Base-by-base conservation (phyloP, 768 basidiomycete genomes). In the Chalciporus sphaerocephalus region DNA sequence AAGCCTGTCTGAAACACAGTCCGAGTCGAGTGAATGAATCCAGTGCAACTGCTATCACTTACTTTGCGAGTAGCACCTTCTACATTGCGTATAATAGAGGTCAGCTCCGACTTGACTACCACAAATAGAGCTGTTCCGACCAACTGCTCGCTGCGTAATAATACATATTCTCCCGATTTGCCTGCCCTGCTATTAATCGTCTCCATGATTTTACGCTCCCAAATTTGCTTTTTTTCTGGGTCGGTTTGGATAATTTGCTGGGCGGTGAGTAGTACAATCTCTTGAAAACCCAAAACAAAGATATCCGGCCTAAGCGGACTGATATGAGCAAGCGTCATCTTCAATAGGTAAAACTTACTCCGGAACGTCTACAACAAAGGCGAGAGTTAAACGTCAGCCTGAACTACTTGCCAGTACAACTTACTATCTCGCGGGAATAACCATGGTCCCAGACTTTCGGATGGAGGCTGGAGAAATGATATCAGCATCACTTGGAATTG, bases 221-320 rank as follows among this genome's bases (percentile, higher is more conserved):
- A 98, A 42, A 85, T 64, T 4, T 83, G 84, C 46, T 81, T 79
- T 69, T 92, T 93, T 60, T 92, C 92, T 1, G 94, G 92, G 66
- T 97, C 94, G 6, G 93, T 86, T 64, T 96, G 93, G 13, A 97
- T 75, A 34, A 99, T 97, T 63, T 97, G 94, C 57, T 94, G 92
- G 3, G 96, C 92, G n/a, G 92, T 97, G 38, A 99, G 76, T 4
- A 93, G 92, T 0, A 99, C 96, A 42, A 99, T 93, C 66, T 99
- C 96, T 66, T 99, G 94, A 62, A 97, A 96, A 2, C 89, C 91
- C 22, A 97, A 72, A 17, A 84, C 84, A 61, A 95, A 85, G 50
- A 98, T 81, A 59, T 97, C 93, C 6, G 93, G 92, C 35, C 88
- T 89, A 42, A 28, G 37, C 20, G 16, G 37, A 52, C 35, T 41